phyloP scores from a whole-genome alignment of 2,329 filamentous ascomycete genomes.

The Claviceps purpurea region DNA sequence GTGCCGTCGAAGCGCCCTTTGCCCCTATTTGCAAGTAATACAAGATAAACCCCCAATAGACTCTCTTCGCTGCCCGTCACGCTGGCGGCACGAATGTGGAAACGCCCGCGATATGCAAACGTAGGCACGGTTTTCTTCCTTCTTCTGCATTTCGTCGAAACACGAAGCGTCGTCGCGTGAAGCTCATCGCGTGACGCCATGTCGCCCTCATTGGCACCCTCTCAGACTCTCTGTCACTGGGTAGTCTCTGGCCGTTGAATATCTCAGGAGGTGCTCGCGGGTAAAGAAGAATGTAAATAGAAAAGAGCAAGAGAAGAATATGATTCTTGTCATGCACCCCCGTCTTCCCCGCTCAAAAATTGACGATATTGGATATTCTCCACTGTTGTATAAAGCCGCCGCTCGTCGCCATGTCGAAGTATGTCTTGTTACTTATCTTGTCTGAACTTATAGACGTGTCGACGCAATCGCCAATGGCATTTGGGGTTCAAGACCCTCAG shows the following conservation, averaged over 20 bases:
- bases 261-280: too few species aligned
- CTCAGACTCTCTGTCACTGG: too few species aligned
- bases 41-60: background rate
- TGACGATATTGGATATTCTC: background rate
- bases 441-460: background rate
- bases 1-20: background rate
- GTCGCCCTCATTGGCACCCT: too few species aligned
- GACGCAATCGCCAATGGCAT: background rate
- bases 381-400: background rate
- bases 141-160: background rate
- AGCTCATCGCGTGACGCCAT: too few species aligned
- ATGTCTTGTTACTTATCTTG: background rate
- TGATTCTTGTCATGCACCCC: background rate
- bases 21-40: background rate
- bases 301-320: too few species aligned
- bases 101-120: background rate
- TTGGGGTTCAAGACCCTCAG: background rate
- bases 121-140: background rate
- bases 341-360: background rate
- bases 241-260: too few species aligned
- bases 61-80: background rate
- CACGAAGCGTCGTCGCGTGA: too few species aligned
- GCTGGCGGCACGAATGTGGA: background rate
- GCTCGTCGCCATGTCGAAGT: background rate
- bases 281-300: too few species aligned